A percentile compares a stretch with the other conserved stretches of the same genome.
Conservation (phyloP, 2,329 filamentous ascomycete species). For the Aspergillus thermomutatus region DNA sequence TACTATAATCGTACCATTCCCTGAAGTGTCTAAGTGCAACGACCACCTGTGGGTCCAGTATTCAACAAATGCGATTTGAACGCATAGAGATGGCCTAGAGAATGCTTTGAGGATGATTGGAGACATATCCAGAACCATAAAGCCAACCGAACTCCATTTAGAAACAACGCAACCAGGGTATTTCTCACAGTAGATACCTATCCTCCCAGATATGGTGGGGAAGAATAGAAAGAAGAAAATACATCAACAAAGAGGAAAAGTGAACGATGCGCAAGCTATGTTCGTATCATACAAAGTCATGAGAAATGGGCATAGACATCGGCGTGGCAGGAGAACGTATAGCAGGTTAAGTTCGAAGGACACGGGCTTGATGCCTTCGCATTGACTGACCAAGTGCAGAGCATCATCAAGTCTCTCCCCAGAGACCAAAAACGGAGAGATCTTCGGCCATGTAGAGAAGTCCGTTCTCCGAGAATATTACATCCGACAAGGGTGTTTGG, state of each 20-base stretch:
- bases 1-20: not conserved
- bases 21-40: too few species aligned
- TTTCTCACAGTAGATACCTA: not conserved
- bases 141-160: not conserved
- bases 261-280: not conserved
- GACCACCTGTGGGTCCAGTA: not conserved
- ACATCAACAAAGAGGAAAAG: not conserved
- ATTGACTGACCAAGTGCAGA: not conserved
- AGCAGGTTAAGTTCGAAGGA: not conserved
- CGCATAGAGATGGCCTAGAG: not conserved
- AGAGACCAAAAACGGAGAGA: conserved; percentile 30
- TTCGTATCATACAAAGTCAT: not conserved
- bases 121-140: not conserved
- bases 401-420: conserved; percentile 22
- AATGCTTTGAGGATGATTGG: not conserved
- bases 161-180: not conserved
- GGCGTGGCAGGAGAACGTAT: not conserved
- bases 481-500: conserved; percentile 31
- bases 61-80: not conserved
- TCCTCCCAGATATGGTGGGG: not conserved
- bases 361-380: not conserved
- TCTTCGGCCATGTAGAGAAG: conserved; percentile 35
- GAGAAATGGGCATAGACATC: not conserved
- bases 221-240: not conserved
- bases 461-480: conserved; percentile 31